Base-by-base conservation (phyloP, 768 basidiomycete species). In the Boletus edulis region DNA sequence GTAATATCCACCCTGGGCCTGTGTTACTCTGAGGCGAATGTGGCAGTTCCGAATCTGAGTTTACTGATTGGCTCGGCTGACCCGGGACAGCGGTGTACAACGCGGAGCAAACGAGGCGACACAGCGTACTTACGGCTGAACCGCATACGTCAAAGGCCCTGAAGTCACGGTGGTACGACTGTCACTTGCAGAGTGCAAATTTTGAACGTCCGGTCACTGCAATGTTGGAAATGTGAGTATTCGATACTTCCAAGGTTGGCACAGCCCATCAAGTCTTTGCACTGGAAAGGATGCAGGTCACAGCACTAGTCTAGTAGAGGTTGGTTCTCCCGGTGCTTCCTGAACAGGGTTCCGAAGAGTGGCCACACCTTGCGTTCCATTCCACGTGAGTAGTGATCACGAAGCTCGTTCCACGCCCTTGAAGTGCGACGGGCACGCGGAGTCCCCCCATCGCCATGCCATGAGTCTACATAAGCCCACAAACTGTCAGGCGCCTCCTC, bases 351-450 rank as follows among this genome's bases (percentile, higher is more conserved):
- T 41, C 27, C 15, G 22, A 46, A 10, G 12, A 11, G 34, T 35
- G 14, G n/a, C n/a, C 38, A 17, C n/a, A 29, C 8, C 17, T 39
- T 39, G 34, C 54, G 39, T 67, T 57, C 31, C 49, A 55, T 45
- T 35, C 56, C 68, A 65, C 60, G 66, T 58, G 70, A 38, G 24
- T 35, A 31, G 48, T 46, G 31, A 53, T 57, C 37, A 12, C 41
- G 44, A 43, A 22, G 3, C 29, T 29, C 44, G 54, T 52, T 51
- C 44, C 66, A 67, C 48, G 58, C 66, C 56, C 39, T 52, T 13
- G 49, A 62, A 72, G 57, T 58, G 67, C 68, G 66, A 64, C 32
- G 49, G 24, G 49, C 68, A 70, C 55, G 66, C 62, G 66, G 2
- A 39, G 29, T 29, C 8, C 12, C 12, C 44, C 54, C 59, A 57